Base-by-base conservation (phyloP, 2,329 filamentous ascomycete species). In the Meredithiella fracta region DNA sequence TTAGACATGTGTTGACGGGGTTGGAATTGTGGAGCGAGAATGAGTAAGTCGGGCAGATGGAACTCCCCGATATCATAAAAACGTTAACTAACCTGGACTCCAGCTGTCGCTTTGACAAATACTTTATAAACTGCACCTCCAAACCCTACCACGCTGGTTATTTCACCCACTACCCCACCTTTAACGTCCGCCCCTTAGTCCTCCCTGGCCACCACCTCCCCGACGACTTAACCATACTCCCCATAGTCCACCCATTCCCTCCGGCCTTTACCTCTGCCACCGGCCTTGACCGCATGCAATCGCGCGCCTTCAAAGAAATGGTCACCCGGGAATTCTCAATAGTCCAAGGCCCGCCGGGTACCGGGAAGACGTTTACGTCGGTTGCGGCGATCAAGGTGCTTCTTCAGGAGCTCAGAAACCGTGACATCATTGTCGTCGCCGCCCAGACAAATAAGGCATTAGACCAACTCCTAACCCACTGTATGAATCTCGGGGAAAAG, bases 361-460 rank as follows among this genome's bases (percentile, higher is more conserved):
- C 76, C 0, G 77, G 77, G 3, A 96, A 96, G 64, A 96, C 90
- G 0, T 84, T 84, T 60, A 84, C 89, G 0, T 92, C 87, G 0
- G 79, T 91, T 1, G 70, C 81, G 25, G 83, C 84, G 0, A 66
- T 96, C 8, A 79, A 77, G 50, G 72, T 83, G 1, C 70, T 90
- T 54, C 70, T 87, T 0, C 67, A 73, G 1, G 86, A 84, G 54
- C 64, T 66, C 1, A 62, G 64, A 1, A 71, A 67, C 0, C 79
- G 83, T 57, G 75, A 81, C 7, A 86, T 86, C 0, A 81, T 96
- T 29, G 74, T 95, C 20, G 73, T 95, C 2, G 78, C 88, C 0
- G 88, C 87, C 6, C 88, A 95, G 62, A 96, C 89, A 0, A 96
- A 96, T 58, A 88, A 95, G 66, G 89, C 89, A 0, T 70, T 95